Base-by-base conservation (phyloP, 257 asterid species). In the Verbascum thapsus region DNA sequence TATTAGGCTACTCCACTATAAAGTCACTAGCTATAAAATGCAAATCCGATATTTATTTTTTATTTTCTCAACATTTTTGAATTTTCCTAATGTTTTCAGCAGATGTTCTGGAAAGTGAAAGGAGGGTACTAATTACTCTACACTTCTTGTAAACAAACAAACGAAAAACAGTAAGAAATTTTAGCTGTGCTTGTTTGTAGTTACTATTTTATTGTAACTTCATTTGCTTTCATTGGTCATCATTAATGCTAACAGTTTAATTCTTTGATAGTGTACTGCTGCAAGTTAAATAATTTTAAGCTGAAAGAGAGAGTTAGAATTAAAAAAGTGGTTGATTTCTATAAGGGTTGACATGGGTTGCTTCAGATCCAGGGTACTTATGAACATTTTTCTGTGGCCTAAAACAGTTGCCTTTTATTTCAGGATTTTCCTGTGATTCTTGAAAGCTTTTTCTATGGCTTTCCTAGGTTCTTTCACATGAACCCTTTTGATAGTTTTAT, bases 321-420 rank as follows among this genome's bases (percentile, higher is more conserved):
- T 58, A 68, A 66, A 60, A 69, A 71, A 72, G 59, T 38, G 61
- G 47, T 79, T 75, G 74, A 63, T 71, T 76, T 71, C 74, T 72
- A 75, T 63, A 71, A 69, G 77, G 88, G 78, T 77, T 82, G 80
- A 78, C 88, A 69, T 78, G 75, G 79, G 49, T 85, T 85, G 85
- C 97, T 92, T 88, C 88, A 83, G 97, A 89, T 91, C 96, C 92
- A 76, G 87, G 97, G 87, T 67, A 86, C 81, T 77, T n/a, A n/a
- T n/a, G 35, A 15, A 74, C 72, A 58, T 39, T 78, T 76, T 63
- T 67, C 52, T 63, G 78, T 72, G 77, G 74, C 32, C 59, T 72
- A 71, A 68, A 53, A 64, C 43, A 37, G 63, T 62, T 67, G 73
- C 69, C 61, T 78, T 73, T 71, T 53, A 72, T 68, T 74, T 86